A percentile compares a stretch with the other conserved stretches of the same genome.
These are phyloP conservation scores for Carex cristatella DNA, from an alignment of 176 grass and related monocot genomes.

Conservation along the genomic window DNA sequence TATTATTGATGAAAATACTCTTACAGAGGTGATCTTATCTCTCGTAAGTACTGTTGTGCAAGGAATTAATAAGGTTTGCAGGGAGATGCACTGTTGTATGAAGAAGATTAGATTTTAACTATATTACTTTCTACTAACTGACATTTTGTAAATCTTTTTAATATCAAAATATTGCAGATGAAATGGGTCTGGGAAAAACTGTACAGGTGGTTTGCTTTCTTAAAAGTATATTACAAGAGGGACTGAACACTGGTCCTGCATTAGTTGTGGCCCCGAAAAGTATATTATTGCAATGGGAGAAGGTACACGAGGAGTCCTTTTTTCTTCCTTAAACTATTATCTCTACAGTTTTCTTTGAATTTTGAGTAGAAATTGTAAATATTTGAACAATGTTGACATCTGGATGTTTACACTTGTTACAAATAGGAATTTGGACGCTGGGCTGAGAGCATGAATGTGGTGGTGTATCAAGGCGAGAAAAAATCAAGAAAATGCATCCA, in stretches of 20 bases:
- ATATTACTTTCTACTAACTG: background rate
- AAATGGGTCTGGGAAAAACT: constrained; percentile 82
- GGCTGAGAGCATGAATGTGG: constrained; percentile 47
- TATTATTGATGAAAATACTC: background rate
- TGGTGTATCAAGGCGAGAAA: constrained; percentile 70
- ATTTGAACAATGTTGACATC: background rate
- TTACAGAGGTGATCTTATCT: background rate
- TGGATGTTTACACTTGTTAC: constrained; percentile 6
- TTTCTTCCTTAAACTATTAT: background rate
- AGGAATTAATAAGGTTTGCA: background rate
- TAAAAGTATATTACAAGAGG: constrained; percentile 38
- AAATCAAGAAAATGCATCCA: constrained; percentile 47
- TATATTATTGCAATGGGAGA: constrained; percentile 72
- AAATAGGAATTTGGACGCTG: constrained; percentile 53
- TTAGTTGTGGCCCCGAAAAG: constrained; percentile 67
- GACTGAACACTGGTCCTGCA: constrained; percentile 28
- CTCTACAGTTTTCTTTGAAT: background rate
- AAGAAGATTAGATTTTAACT: background rate
- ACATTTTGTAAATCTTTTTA: background rate
- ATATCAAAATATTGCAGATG: constrained; percentile 38
- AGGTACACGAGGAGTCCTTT: constrained; percentile 27
- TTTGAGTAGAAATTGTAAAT: background rate
- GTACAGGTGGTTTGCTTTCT: constrained; percentile 70
- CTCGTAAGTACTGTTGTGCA: background rate
- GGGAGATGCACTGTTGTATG: background rate